These are phyloP conservation scores for Schizophyllum amplum DNA, from an alignment of 1,284 basidiomycete genomes.

Conservation along the genomic window DNA sequence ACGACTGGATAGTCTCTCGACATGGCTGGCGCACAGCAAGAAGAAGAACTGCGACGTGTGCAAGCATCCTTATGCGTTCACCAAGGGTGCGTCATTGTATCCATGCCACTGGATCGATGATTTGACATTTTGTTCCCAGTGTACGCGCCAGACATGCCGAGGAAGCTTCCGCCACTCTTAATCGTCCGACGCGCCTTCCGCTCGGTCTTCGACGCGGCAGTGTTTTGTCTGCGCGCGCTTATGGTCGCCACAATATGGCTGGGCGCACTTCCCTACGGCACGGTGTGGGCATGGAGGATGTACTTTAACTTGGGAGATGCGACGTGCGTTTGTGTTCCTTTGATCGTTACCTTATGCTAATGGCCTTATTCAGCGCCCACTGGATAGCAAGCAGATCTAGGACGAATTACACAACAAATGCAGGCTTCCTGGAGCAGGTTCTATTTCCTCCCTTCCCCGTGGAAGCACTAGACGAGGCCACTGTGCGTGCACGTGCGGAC, in stretches of 20 bases:
- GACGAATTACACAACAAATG: slow-evolving; percentile 18
- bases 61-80: slow-evolving; percentile 85
- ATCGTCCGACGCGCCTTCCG: slow-evolving; percentile 66
- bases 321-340: slow-evolving; percentile 42
- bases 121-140: slow-evolving; percentile 37
- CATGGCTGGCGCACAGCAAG: slow-evolving; percentile 92
- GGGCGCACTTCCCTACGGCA: slow-evolving; percentile 81
- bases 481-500: too few relatives aligned
- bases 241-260: slow-evolving; percentile 83
- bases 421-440: slow-evolving; percentile 8
- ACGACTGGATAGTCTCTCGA: slow-evolving; percentile 60
- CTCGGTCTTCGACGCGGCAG: slow-evolving; percentile 47
- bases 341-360: background rate
- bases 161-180: slow-evolving; percentile 66
- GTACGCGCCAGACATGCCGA: slow-evolving; percentile 83
- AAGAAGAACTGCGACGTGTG: slow-evolving; percentile 98
- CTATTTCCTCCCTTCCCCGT: slow-evolving; percentile 16
- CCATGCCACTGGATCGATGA: background rate
- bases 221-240: slow-evolving; percentile 65
- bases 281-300: slow-evolving; percentile 84
- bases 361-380: background rate
- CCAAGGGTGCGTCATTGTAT: slow-evolving; percentile 58
- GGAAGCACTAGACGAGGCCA: background rate
- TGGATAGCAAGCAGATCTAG: slow-evolving; percentile 40
- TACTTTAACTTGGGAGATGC: slow-evolving; percentile 81